Conservation (phyloP, 371 early-diverging fungal genomes). For the Actinomortierella wolfii region DNA sequence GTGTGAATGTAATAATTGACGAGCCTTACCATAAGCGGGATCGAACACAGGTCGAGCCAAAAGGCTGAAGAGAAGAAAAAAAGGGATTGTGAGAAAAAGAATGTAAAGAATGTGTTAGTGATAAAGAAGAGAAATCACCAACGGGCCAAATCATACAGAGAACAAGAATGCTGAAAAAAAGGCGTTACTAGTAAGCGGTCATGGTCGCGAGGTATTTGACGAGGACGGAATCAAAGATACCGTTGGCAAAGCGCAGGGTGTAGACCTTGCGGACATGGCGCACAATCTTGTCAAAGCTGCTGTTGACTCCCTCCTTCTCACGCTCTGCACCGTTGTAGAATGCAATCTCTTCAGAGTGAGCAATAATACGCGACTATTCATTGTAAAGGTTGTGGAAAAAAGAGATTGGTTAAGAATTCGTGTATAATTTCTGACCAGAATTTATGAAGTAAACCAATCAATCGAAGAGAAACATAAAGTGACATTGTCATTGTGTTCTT, state of each 20-base stretch:
- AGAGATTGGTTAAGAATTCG: too few relatives aligned
- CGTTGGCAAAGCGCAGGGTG: conserved; percentile 76
- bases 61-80: conserved; percentile 45
- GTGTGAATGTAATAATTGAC: too few relatives aligned
- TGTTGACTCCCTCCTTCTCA: conserved; percentile 74
- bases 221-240: conserved; percentile 82
- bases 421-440: too few relatives aligned
- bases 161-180: conserved; percentile 3
- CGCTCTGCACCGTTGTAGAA: conserved; percentile 82
- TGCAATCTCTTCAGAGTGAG: conserved; percentile 88
- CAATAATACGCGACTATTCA: conserved; percentile 74
- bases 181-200: conserved; percentile 78
- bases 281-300: conserved; percentile 74
- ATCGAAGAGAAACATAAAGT: too few relatives aligned
- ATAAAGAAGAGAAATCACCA: too few relatives aligned
- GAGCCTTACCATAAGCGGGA: conserved; percentile 59
- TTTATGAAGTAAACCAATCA: too few relatives aligned
- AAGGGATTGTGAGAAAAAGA: neutral
- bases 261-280: conserved; percentile 82
- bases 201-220: conserved; percentile 91
- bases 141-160: too few relatives aligned
- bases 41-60: conserved; percentile 84
- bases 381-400: too few relatives aligned
- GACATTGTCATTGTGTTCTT: conserved; percentile 29
- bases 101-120: too few relatives aligned